These are phyloP conservation scores for Entamoeba histolytica DNA, from an alignment of 208 protist species.

Conservation along the genomic window DNA sequence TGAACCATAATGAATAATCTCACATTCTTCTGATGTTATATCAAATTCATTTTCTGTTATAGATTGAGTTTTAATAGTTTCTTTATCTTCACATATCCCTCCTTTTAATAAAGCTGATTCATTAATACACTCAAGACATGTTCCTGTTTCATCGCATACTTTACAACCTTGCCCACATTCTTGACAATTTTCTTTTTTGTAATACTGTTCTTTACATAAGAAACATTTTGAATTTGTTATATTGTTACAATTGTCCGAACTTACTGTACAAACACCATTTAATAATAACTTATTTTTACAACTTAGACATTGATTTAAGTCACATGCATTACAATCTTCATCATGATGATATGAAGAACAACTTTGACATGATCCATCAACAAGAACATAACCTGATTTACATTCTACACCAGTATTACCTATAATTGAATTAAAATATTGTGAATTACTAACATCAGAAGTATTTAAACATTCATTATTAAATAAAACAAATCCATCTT, in stretches of 20 bases:
- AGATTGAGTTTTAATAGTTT: not conserved
- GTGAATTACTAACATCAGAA: not conserved
- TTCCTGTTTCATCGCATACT: not conserved
- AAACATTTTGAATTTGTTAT: not conserved
- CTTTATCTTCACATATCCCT: not conserved
- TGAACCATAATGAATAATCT: not conserved
- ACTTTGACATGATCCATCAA: not conserved
- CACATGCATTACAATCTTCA: not conserved
- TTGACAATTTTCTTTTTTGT: not conserved
- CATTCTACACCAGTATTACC: not conserved
- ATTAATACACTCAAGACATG: not conserved
- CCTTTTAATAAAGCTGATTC: not conserved
- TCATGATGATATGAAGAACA: not conserved
- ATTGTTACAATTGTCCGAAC: not conserved
- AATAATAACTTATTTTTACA: not conserved
- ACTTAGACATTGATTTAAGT: not conserved
- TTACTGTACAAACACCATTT: not conserved
- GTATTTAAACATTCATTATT: not conserved
- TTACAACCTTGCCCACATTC: not conserved
- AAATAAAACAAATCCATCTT: not conserved
- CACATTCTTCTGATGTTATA: not conserved
- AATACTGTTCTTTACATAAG: not conserved
- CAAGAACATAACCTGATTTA: not conserved
- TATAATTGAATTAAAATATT: not conserved
- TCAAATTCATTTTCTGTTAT: not conserved